Evolutionary conservation across 2,329 filamentous ascomycete genomes (phyloP), one percentile per base, ranked within the genome.

Genomic region (Pseudogymnoascus sp.): DNA sequence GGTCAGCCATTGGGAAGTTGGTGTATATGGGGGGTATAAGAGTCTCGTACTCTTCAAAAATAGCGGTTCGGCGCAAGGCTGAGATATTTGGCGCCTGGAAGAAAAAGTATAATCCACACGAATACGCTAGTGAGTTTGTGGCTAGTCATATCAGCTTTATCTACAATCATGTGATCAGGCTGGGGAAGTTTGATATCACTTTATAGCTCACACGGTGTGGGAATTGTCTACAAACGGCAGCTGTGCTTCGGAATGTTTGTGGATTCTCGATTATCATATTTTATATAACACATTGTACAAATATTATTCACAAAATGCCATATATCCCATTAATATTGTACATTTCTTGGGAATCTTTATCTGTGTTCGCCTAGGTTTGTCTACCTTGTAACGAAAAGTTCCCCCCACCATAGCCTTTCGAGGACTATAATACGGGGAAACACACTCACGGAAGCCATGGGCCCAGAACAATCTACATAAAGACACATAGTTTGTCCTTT

Each of bases 1-100:
- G 81, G 75, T 79, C 81, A 74, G 80, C 77, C 83, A 86, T 86
- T 39, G 58, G 12, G 39, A 38, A 38, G 58, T 39, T 60, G 38
- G 38, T 60, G 58, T 25, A 60, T 25, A 41, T 38, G 38, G 33
- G 49, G 52, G 38, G 58, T 23, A 60, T 60, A 30, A 60, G 33
- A 38, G 58, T n/a, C 19, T 60, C 58, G 58, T 60, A 60, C 58
- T 60, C 38, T 60, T 25, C 19, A 60, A 41, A 60, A 60, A 60
- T 38, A 41, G 22, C 33, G 22, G 38, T 38, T 41, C 38, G 58
- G 38, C 58, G 38, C 58, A 60, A 60, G 58, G 58, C 58, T 60
- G 58, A 60, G 58, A 60, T 55, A 55, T 55, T 55, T 55, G 49
- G 49, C 28, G 49, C 49, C 49, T 55, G 49, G 49, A 55, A 55